A percentile compares a stretch with the other conserved stretches of the same genome.
Conservation (phyloP, 2,329 filamentous ascomycete species). For the Biscogniauxia sp. region DNA sequence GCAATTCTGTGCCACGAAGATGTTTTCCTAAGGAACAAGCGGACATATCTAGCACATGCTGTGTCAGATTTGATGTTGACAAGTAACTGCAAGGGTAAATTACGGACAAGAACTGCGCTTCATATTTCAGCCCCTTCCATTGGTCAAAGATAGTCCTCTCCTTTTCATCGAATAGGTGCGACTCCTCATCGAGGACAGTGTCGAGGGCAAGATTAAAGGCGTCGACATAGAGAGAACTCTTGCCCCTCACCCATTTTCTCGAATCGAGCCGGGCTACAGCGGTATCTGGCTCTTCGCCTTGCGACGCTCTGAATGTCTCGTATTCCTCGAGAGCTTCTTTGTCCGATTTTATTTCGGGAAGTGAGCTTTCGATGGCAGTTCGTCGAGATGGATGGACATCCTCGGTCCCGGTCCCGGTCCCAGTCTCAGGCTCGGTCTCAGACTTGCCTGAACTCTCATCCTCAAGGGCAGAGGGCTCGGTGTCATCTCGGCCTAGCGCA, state of each 20-base stretch:
- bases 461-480: slow-evolving; percentile 34
- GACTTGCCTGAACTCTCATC: slow-evolving; percentile 27
- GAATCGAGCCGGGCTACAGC: slow-evolving; percentile 49
- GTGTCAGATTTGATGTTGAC: slow-evolving; percentile 9
- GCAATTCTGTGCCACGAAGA: slow-evolving; percentile 85
- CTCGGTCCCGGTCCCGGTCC: slow-evolving; percentile 28
- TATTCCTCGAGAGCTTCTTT: slow-evolving; percentile 77
- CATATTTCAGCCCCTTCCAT: slow-evolving; percentile 74
- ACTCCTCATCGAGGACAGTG: slow-evolving; percentile 85
- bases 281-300: slow-evolving; percentile 44
- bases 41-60: slow-evolving; percentile 67
- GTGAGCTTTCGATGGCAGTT: slow-evolving; percentile 69
- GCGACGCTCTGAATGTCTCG: slow-evolving; percentile 64
- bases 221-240: slow-evolving; percentile 92
- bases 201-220: slow-evolving; percentile 92
- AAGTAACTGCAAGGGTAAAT: background rate
- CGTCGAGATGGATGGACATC: slow-evolving; percentile 32
- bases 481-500: slow-evolving; percentile 10
- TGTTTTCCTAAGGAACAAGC: slow-evolving; percentile 88
- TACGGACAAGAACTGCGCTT: slow-evolving; percentile 83
- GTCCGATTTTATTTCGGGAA: slow-evolving; percentile 66
- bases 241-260: slow-evolving; percentile 68
- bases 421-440: slow-evolving; percentile 35
- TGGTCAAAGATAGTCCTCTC: slow-evolving; percentile 74
- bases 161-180: slow-evolving; percentile 78